A percentile compares a stretch with the other conserved stretches of the same genome.
phyloP scores from a whole-genome alignment of 2,329 filamentous ascomycete species.

The Fusarium sp. region DNA sequence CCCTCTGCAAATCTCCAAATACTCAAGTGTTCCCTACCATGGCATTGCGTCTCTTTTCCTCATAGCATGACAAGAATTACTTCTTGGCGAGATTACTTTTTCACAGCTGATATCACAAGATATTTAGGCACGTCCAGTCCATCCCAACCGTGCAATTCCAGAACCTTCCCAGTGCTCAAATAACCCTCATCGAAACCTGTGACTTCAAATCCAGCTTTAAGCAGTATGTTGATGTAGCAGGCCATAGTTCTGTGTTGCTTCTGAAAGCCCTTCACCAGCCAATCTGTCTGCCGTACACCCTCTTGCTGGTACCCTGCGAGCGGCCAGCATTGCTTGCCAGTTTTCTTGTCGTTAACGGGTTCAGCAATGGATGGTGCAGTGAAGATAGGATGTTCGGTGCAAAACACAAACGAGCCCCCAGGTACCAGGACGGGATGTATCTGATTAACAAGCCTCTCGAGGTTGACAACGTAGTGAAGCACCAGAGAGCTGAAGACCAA shows the following conservation, averaged over 20 bases:
- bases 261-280: neutral
- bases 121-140: neutral
- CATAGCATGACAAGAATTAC: too few relatives aligned
- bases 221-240: neutral
- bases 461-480: neutral
- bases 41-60: too few relatives aligned
- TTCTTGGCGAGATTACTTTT: neutral
- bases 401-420: neutral
- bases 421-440: neutral
- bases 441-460: neutral
- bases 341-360: neutral
- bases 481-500: neutral
- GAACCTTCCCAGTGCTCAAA: accelerated
- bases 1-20: neutral
- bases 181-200: neutral
- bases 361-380: neutral
- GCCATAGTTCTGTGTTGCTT: neutral
- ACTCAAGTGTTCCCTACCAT: too few relatives aligned
- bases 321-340: neutral
- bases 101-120: neutral
- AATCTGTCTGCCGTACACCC: neutral
- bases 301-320: neutral
- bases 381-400: neutral
- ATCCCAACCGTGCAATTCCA: neutral
- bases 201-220: neutral